Conservation (phyloP, 225 moss, liverwort and hornwort species). For the Physcomitrium patens region DNA sequence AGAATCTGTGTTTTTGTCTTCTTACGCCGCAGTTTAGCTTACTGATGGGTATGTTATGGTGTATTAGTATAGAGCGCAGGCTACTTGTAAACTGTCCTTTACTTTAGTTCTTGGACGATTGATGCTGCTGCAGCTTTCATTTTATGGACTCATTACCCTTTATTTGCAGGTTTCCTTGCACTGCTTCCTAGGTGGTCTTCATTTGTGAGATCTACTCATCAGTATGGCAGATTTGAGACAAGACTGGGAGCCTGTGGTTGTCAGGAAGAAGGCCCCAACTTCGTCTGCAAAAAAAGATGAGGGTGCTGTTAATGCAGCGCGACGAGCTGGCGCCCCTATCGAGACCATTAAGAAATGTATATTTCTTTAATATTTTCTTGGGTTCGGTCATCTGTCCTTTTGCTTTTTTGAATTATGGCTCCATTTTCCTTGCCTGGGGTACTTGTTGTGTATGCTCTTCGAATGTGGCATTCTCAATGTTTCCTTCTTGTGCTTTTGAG, state of each 20-base stretch:
- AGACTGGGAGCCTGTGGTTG: conserved; percentile 74
- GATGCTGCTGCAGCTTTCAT: too few species aligned
- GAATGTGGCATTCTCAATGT: too few species aligned
- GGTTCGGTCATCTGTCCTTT: background rate
- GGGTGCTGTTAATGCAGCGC: conserved; percentile 68
- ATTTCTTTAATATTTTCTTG: background rate
- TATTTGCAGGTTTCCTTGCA: conserved; percentile 25
- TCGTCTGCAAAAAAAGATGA: conserved; percentile 64
- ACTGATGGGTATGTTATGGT: too few species aligned
- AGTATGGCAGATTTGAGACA: conserved; percentile 60
- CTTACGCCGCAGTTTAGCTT: too few species aligned
- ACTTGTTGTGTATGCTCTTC: background rate
- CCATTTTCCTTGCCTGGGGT: background rate
- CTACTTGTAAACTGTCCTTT: too few species aligned
- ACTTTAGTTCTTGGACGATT: too few species aligned
- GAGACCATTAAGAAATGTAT: conserved; percentile 68
- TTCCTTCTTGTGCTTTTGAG: too few species aligned
- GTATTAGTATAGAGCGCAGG: too few species aligned
- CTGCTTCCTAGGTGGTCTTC: conserved; percentile 8
- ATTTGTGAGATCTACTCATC: conserved; percentile 4
- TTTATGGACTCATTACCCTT: too few species aligned
- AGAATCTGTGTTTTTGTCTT: too few species aligned
- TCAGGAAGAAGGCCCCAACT: conserved; percentile 69
- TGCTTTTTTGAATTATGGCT: background rate
- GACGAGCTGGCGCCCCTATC: conserved; percentile 61